Conservation (phyloP, 139 green algal genomes). For the Chlorella sp. region DNA sequence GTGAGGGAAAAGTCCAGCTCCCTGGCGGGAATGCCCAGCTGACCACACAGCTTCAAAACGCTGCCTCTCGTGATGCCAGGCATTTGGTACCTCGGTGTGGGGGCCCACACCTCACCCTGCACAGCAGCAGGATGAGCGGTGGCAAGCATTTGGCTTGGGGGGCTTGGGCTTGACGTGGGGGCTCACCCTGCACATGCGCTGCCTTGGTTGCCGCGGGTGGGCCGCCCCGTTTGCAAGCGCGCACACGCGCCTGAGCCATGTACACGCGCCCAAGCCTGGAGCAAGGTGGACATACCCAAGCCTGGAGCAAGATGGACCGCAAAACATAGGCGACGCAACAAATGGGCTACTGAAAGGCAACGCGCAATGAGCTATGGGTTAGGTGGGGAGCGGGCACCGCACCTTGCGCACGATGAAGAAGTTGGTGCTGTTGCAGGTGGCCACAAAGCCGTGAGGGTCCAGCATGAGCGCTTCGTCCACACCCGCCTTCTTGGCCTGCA, state of each 20-base stretch:
- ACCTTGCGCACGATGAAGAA: conserved; percentile 72
- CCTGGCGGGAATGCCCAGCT: conserved; percentile 29
- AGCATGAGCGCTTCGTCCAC: conserved; percentile 70
- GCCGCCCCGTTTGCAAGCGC: no score
- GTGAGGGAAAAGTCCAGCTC: conserved; percentile 66
- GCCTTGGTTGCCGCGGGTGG: no score
- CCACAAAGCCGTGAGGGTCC: conserved; percentile 75
- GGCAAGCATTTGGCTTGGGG: neutral
- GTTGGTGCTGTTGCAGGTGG: conserved; percentile 80
- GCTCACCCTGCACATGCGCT: no score
- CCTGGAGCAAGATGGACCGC: neutral
- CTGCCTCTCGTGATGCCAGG: conserved; percentile 64
- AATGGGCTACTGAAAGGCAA: neutral
- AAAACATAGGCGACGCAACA: neutral
- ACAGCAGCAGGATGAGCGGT: neutral
- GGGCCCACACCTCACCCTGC: conserved; percentile 32
- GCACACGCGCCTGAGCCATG: neutral
- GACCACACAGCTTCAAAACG: conserved; percentile 45
- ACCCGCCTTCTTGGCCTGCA: conserved; percentile 61
- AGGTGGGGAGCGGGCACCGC: neutral
- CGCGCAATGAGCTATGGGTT: neutral
- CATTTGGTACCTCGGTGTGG: conserved; percentile 38
- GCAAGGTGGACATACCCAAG: neutral
- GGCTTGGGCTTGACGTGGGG: neutral
- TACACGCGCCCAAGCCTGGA: neutral